A percentile compares a stretch with the other conserved stretches of the same genome.
Evolutionary conservation across 1,139 yeast species (phyloP).

Genomic region (Hyphopichia fennica): DNA sequence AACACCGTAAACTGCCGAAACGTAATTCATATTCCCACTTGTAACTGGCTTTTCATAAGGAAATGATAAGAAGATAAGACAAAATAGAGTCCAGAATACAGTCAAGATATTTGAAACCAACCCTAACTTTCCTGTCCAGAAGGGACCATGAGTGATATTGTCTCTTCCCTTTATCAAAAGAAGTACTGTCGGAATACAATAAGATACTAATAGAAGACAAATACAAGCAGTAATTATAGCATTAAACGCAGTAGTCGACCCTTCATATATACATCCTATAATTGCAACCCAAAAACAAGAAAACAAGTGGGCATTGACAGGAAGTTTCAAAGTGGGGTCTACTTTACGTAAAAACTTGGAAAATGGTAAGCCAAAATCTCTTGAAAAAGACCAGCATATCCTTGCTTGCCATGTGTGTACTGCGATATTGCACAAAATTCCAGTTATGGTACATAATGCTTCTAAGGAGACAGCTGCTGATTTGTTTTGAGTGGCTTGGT

Average conservation of each 20-base stretch:
- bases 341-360: slow-evolving; percentile 40
- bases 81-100: slow-evolving; percentile 58
- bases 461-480: slow-evolving; percentile 64
- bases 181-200: slow-evolving; percentile 44
- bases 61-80: slow-evolving; percentile 63
- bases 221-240: slow-evolving; percentile 48
- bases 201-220: slow-evolving; percentile 41
- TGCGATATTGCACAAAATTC: slow-evolving; percentile 68
- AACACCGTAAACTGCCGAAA: slow-evolving; percentile 46
- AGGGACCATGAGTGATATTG: slow-evolving; percentile 65
- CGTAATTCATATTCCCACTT: slow-evolving; percentile 66
- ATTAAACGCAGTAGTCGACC: slow-evolving; percentile 45
- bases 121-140: slow-evolving; percentile 62
- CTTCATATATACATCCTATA: slow-evolving; percentile 42
- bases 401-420: slow-evolving; percentile 79
- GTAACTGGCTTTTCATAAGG: slow-evolving; percentile 67
- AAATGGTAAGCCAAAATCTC: slow-evolving; percentile 56
- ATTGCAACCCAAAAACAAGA: slow-evolving; percentile 38
- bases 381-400: slow-evolving; percentile 74
- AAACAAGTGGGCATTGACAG: slow-evolving; percentile 45
- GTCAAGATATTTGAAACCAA: slow-evolving; percentile 54
- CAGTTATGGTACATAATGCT: slow-evolving; percentile 56
- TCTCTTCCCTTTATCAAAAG: slow-evolving; percentile 57
- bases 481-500: slow-evolving; percentile 55
- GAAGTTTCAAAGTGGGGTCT: slow-evolving; percentile 44